Evolutionary conservation across 345 rosid species (phyloP).

Genomic region (Aquilaria malaccensis): DNA sequence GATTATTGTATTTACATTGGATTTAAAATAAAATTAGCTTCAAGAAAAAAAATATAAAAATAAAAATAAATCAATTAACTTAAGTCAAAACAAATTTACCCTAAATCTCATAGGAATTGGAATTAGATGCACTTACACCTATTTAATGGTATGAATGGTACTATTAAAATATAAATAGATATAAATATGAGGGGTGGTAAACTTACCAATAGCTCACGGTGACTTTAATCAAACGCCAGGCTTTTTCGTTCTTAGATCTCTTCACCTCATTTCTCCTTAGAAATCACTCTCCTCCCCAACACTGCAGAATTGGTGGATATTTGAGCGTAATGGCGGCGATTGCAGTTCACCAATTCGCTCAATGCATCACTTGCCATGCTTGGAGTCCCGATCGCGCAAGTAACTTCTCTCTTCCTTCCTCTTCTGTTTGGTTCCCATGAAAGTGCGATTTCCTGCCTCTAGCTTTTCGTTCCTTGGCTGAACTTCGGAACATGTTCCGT

Average conservation of each 20-base stretch:
- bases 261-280: neutral
- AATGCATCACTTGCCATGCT: slow-evolving; percentile 90
- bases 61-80: too few species aligned
- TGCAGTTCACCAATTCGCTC: slow-evolving; percentile 77
- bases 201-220: neutral
- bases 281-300: neutral
- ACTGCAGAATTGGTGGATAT: neutral
- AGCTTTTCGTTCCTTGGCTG: too few species aligned
- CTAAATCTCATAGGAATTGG: too few species aligned
- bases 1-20: too few species aligned
- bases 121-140: too few species aligned
- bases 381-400: slow-evolving; percentile 95
- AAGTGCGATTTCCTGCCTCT: neutral
- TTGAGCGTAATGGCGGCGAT: slow-evolving; percentile 48
- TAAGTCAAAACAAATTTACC: too few species aligned
- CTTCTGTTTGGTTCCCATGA: neutral
- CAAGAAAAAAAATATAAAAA: too few species aligned
- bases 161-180: too few species aligned
- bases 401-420: slow-evolving; percentile 13
- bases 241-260: slow-evolving; percentile 14
- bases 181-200: too few species aligned
- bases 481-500: too few species aligned
- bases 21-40: too few species aligned
- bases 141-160: too few species aligned
- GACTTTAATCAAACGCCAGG: slow-evolving; percentile 4